Conservation (phyloP, 139 green algal genomes). For the Chlamydomonas sphaeroides region DNA sequence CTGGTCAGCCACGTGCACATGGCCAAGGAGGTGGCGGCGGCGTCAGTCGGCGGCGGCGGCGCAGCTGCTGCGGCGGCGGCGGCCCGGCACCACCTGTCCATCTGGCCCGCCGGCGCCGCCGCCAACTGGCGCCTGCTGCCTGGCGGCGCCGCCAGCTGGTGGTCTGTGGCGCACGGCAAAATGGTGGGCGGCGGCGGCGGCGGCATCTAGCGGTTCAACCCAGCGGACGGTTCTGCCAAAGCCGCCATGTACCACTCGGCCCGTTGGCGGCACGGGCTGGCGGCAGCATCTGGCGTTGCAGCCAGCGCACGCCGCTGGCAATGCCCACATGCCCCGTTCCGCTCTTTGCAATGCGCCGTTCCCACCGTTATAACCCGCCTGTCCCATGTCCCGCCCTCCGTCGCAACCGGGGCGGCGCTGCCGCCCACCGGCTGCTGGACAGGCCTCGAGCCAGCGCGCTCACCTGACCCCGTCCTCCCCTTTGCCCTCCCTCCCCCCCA, state of each 20-base stretch:
- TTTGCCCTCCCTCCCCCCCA: not conserved
- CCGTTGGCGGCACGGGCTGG: no score
- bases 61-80: constrained; percentile 1
- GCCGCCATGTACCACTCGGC: no score
- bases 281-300: no score
- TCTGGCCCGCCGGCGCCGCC: constrained; percentile 33
- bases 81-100: constrained; percentile 37
- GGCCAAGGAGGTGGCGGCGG: constrained; percentile 17
- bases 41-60: constrained; percentile 10
- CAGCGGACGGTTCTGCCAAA: no score
- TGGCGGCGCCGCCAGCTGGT: constrained; percentile 38
- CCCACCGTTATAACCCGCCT: no score
- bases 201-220: not conserved
- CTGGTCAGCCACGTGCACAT: constrained; percentile 12
- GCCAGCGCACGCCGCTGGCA: no score
- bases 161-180: constrained; percentile 31
- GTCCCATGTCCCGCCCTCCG: no score
- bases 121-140: constrained; percentile 42
- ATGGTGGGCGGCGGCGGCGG: constrained; percentile 26
- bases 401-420: no score
- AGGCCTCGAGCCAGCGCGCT: no score
- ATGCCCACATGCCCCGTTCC: no score
- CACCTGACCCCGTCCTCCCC: not conserved
- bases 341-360: no score
- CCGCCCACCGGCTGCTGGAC: no score